Evolutionary conservation across 2,329 filamentous ascomycete genomes (phyloP).

Genomic region (Orbilia ellipsospora): DNA sequence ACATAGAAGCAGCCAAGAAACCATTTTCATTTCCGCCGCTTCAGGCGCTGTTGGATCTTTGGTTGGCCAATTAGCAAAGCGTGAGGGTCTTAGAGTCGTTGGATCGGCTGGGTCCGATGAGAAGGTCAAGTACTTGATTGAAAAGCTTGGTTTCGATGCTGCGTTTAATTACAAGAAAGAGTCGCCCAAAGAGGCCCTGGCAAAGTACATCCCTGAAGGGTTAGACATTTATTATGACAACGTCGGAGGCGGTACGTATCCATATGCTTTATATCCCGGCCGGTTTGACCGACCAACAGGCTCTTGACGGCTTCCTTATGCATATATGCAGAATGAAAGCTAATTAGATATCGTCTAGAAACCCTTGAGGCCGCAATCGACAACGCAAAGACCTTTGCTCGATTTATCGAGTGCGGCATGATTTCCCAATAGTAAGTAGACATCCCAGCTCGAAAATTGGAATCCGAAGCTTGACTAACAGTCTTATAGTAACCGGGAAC

Average conservation of each 20-base stretch:
- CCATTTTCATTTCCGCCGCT: constrained; percentile 82
- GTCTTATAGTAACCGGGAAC: constrained; percentile 57
- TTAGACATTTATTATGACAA: constrained; percentile 88
- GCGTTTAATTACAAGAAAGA: constrained; percentile 94
- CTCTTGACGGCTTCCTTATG: too few relatives aligned
- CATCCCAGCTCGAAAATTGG: not conserved
- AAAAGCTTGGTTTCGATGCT: constrained; percentile 76
- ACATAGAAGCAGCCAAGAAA: constrained; percentile 74
- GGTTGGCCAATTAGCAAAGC: constrained; percentile 85
- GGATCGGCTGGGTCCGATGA: constrained; percentile 82
- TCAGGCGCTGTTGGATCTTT: constrained; percentile 84
- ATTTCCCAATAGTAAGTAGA: constrained; percentile 80
- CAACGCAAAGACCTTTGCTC: constrained; percentile 73
- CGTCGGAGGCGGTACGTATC: constrained; percentile 73
- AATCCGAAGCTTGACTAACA: not conserved
- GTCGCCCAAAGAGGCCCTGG: constrained; percentile 74
- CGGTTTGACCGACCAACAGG: too few relatives aligned
- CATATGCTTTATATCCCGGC: too few relatives aligned
- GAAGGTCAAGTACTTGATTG: constrained; percentile 79
- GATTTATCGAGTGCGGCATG: constrained; percentile 75
- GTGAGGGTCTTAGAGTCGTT: constrained; percentile 80
- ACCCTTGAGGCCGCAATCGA: constrained; percentile 76
- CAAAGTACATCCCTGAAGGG: constrained; percentile 78
- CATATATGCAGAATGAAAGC: too few relatives aligned
- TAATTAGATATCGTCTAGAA: constrained; percentile 65